Base-by-base conservation (phyloP, 495 filamentous ascomycete genomes). In the Hypomontagnella submonticulosa region DNA sequence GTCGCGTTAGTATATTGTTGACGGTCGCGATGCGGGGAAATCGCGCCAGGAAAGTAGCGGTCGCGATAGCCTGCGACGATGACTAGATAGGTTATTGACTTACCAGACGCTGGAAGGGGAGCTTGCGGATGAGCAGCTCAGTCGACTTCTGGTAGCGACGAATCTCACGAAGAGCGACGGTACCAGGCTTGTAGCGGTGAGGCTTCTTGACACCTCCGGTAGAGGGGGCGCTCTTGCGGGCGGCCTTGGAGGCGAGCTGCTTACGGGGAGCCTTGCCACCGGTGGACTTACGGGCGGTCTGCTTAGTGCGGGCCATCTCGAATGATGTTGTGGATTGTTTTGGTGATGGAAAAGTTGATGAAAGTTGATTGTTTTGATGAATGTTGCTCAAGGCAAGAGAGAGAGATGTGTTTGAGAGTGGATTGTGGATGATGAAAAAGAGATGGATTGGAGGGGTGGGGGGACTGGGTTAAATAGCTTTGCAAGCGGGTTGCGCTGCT, bases 61-160 rank as follows among this genome's bases (percentile, higher is more conserved):
- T 7, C 27, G 44, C 46, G 18, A 18, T 40, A 15, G 41, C n/a
- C 36, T 23, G 37, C 37, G 7, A 23, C 18, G 47, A 32, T 42
- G 49, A 32, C 38, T 5, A 38, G 38, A 18, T 13, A 7, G 11
- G 16, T 12, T 42, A 20, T 18, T 16, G 46, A 78, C 80, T 76
- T 80, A 83, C 95, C 76, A 99, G 87, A 85, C 95, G 96, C 89
- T 99, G 95, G 91, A 99, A 99, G 77, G 95, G 95, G 73, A 99
- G 92, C 92, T 99, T 99, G 89, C 95, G 95, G 89, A 99, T 99
- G 74, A 99, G 82, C 63, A 99, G 94, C 92, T 99, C 95, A 75
- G 95, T 99, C 72, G 93, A 97, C 89, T 99, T 99, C 89, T 99
- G 95, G 89, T 99, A 99, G 77, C 95, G 95, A 93, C 95, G 96